Percentiles rank a stretch among this genome's conserved stretches.
Evolutionary conservation across 192 early-diverging fungal genomes (phyloP).

Genomic region (Mortierella antarctica): DNA sequence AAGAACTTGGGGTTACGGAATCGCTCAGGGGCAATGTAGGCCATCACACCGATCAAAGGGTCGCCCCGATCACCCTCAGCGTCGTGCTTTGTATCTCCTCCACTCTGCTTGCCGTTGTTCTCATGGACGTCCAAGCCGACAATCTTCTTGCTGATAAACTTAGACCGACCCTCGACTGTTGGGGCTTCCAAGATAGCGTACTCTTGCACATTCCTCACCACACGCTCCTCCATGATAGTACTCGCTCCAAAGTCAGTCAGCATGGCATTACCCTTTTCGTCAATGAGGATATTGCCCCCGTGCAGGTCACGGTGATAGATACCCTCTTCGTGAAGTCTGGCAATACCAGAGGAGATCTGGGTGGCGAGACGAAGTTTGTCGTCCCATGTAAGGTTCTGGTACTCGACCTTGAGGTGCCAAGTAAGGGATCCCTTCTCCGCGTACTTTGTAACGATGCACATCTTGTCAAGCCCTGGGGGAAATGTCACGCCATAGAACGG

Average conservation of each 20-base stretch:
- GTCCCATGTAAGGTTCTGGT: conserved; percentile 47
- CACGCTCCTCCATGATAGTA: conserved; percentile 41
- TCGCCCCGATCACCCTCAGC: conserved; percentile 4
- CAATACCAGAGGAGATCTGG: conserved; percentile 39
- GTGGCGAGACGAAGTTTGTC: conserved; percentile 44
- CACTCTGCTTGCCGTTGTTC: conserved; percentile 4
- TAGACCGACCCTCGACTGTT: conserved; percentile 8
- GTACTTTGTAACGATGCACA: conserved; percentile 53
- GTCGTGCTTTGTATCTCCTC: neutral
- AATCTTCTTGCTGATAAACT: conserved; percentile 34
- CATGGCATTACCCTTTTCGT: conserved; percentile 39
- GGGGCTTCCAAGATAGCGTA: conserved; percentile 20
- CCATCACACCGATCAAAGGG: conserved; percentile 47
- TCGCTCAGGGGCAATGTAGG: conserved; percentile 49
- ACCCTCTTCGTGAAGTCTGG: conserved; percentile 39
- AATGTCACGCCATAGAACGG: conserved; percentile 41
- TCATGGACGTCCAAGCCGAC: conserved; percentile 7
- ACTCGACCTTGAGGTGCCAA: conserved; percentile 48
- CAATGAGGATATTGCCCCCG: conserved; percentile 49
- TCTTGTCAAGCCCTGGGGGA: conserved; percentile 28
- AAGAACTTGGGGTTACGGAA: conserved; percentile 46
- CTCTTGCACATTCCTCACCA: conserved; percentile 22
- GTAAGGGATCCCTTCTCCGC: conserved; percentile 50
- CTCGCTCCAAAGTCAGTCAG: conserved; percentile 51
- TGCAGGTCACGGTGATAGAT: conserved; percentile 54